Conservation (phyloP, 208 protist species). For the Leishmania tropica region DNA sequence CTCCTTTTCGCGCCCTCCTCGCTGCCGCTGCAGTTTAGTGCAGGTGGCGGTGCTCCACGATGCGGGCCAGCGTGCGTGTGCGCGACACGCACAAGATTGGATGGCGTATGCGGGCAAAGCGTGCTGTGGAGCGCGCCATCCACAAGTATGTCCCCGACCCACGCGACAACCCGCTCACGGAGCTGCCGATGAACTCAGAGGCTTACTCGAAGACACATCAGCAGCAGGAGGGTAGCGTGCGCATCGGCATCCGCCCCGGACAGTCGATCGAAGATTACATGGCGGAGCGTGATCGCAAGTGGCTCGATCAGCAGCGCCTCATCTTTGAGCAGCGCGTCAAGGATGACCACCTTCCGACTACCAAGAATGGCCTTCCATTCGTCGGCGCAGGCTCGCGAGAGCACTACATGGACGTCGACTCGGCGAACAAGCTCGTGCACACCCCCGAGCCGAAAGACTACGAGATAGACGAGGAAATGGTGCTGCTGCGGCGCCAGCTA, state of each 20-base stretch:
- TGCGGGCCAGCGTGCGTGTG: constrained; percentile 10
- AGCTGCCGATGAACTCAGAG: constrained; percentile 72
- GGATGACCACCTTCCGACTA: constrained; percentile 55
- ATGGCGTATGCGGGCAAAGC: constrained; percentile 66
- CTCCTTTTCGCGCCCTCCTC: neutral
- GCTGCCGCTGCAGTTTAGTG: neutral
- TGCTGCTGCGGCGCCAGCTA: constrained; percentile 80
- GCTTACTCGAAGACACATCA: constrained; percentile 66
- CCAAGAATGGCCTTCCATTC: constrained; percentile 76
- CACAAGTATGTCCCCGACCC: constrained; percentile 82
- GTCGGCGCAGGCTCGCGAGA: constrained; percentile 52
- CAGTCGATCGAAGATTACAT: constrained; percentile 91
- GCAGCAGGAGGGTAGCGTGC: constrained; percentile 76
- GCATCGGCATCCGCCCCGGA: constrained; percentile 79
- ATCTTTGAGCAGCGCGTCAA: constrained; percentile 37
- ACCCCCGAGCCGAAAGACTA: constrained; percentile 66
- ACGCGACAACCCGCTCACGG: constrained; percentile 79
- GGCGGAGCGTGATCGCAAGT: constrained; percentile 77
- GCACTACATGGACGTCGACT: constrained; percentile 74
- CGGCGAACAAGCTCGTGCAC: constrained; percentile 63
- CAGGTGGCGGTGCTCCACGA: neutral
- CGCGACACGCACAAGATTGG: constrained; percentile 26
- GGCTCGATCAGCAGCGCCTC: constrained; percentile 59
- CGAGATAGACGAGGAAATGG: constrained; percentile 84
- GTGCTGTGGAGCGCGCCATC: constrained; percentile 57